These are phyloP conservation scores for Lumnitzera littorea DNA, from an alignment of 345 rosid species.

Conservation along the genomic window DNA sequence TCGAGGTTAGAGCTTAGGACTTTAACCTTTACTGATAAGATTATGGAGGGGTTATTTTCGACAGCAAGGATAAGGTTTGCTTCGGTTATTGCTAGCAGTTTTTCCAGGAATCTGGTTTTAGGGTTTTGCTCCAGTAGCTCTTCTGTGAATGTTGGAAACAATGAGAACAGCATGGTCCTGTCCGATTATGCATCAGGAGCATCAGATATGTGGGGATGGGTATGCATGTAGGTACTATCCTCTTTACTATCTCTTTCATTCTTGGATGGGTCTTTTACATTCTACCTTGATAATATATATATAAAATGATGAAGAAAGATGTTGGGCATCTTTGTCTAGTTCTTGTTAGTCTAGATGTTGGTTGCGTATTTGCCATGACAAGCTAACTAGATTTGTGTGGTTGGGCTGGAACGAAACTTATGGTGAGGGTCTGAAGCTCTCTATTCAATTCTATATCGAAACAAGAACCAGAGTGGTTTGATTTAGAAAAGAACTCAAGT, in stretches of 20 bases:
- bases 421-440: too few relatives aligned
- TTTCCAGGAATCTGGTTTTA: slow-evolving; percentile 81
- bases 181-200: slow-evolving; percentile 12
- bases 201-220: slow-evolving; percentile 5
- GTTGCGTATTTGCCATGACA: too few relatives aligned
- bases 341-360: too few relatives aligned
- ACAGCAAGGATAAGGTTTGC: slow-evolving; percentile 68
- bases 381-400: too few relatives aligned
- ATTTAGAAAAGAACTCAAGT: too few relatives aligned
- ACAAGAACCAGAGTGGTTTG: too few relatives aligned
- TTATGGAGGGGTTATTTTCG: slow-evolving; percentile 64
- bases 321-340: background rate
- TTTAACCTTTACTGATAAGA: slow-evolving; percentile 38
- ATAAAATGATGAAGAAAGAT: too few relatives aligned
- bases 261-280: background rate
- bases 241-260: too few relatives aligned
- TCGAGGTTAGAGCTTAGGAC: slow-evolving; percentile 12
- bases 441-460: too few relatives aligned
- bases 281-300: too few relatives aligned
- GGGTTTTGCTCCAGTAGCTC: slow-evolving; percentile 51
- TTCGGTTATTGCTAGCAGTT: slow-evolving; percentile 78
- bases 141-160: slow-evolving; percentile 12
- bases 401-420: too few relatives aligned
- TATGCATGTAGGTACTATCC: too few relatives aligned
- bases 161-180: slow-evolving; percentile 3